phyloP scores from a whole-genome alignment of 2,329 filamentous ascomycete species.

The Helicocarpus griseus region DNA sequence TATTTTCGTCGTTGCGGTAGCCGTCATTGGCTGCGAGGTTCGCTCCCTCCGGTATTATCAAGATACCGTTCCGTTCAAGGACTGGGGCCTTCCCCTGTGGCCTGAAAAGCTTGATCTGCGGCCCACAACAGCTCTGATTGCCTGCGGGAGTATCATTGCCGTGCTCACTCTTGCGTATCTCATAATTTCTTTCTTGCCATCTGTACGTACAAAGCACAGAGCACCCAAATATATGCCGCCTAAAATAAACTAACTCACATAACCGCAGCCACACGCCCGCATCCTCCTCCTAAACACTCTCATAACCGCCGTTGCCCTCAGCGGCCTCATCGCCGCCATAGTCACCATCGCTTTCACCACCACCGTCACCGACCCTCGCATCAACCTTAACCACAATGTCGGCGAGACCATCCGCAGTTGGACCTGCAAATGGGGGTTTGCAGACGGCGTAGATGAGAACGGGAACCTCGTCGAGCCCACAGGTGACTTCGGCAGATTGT shows the following conservation, averaged over 20 bases:
- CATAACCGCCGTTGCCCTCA: conserved; percentile 23
- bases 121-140: conserved; percentile 28
- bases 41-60: conserved; percentile 32
- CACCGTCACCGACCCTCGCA: conserved; percentile 19
- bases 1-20: conserved; percentile 21
- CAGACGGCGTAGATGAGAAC: conserved; percentile 9
- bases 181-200: conserved; percentile 23
- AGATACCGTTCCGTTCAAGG: conserved; percentile 24
- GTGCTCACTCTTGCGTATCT: conserved; percentile 25
- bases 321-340: conserved; percentile 28
- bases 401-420: conserved; percentile 32
- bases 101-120: conserved; percentile 33
- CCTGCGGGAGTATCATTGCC: conserved; percentile 28
- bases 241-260: neutral
- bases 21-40: conserved; percentile 28
- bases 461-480: conserved; percentile 19
- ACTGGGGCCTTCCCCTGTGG: conserved; percentile 30
- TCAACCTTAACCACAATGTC: conserved; percentile 18
- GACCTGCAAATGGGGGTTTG: conserved; percentile 32
- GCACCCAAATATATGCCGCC: no score
- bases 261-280: conserved; percentile 24
- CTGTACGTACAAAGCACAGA: no score
- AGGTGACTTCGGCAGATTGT: conserved; percentile 28
- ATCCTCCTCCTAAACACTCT: conserved; percentile 26
- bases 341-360: conserved; percentile 24